phyloP scores from a whole-genome alignment of 768 basidiomycete genomes.

The Hypholoma fasciculare region DNA sequence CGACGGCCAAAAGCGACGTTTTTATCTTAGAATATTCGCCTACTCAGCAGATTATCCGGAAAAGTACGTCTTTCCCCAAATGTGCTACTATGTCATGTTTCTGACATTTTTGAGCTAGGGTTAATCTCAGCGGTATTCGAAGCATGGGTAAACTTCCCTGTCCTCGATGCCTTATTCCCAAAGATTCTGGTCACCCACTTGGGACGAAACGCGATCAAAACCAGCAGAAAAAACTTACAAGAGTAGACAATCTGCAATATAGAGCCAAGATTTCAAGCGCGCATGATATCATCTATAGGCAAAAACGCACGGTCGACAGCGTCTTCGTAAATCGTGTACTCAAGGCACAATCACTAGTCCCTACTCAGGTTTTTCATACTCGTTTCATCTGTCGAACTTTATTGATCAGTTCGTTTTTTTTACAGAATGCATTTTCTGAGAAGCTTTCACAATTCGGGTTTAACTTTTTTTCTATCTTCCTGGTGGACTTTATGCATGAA shows the following conservation, averaged over 20 bases:
- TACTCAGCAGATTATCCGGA: slow-evolving; percentile 39
- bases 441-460: slow-evolving; percentile 17
- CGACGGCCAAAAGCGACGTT: slow-evolving; percentile 28
- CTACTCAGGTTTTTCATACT: neutral
- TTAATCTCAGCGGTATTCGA: slow-evolving; percentile 1
- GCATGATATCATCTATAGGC: too few relatives aligned
- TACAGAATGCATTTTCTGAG: slow-evolving; percentile 10
- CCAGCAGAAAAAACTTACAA: slow-evolving; percentile 3
- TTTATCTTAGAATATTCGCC: slow-evolving; percentile 31
- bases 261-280: neutral
- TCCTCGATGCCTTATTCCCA: slow-evolving; percentile 26
- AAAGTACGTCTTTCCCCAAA: slow-evolving; percentile 23
- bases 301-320: too few relatives aligned
- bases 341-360: neutral
- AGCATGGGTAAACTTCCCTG: slow-evolving; percentile 22
- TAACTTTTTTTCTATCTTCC: slow-evolving; percentile 29
- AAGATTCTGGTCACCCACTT: slow-evolving; percentile 21
- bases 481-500: slow-evolving; percentile 38
- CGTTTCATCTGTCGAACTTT: too few relatives aligned
- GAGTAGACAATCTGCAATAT: slow-evolving; percentile 8
- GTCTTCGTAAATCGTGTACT: too few relatives aligned
- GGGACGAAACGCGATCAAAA: slow-evolving; percentile 22
- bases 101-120: slow-evolving; percentile 13
- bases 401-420: neutral
- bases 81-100: slow-evolving; percentile 19